A percentile compares a stretch with the other conserved stretches of the same genome.
These are phyloP conservation scores for Kwoniella dejecticola DNA, from an alignment of 768 basidiomycete species.

Conservation along the genomic window DNA sequence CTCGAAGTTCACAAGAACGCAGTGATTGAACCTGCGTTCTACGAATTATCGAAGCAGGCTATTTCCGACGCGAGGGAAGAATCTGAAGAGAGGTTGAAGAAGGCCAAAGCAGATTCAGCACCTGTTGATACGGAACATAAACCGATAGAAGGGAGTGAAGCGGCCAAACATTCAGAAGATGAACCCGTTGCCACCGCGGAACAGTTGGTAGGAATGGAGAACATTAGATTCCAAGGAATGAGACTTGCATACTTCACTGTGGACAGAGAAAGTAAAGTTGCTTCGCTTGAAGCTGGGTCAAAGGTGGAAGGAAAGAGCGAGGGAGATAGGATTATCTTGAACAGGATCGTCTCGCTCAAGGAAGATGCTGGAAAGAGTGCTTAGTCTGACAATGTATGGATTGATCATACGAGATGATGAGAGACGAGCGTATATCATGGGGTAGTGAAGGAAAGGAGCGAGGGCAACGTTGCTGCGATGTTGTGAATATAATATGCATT, in stretches of 20 bases:
- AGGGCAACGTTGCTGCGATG: no score
- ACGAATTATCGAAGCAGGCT: slow-evolving; percentile 71
- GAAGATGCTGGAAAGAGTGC: slow-evolving; percentile 81
- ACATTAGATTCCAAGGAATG: slow-evolving; percentile 93
- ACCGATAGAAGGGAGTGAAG: slow-evolving; percentile 28
- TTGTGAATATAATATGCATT: no score
- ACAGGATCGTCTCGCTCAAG: slow-evolving; percentile 90
- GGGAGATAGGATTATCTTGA: slow-evolving; percentile 81
- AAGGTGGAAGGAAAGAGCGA: slow-evolving; percentile 60
- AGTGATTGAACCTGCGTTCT: slow-evolving; percentile 86
- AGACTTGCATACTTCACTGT: slow-evolving; percentile 93
- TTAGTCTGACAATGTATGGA: no score
- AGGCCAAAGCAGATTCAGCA: slow-evolving; percentile 60
- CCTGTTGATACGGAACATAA: not conserved
- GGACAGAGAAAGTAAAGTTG: slow-evolving; percentile 78
- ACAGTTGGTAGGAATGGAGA: slow-evolving; percentile 85
- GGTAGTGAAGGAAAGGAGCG: no score
- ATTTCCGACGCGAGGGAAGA: slow-evolving; percentile 67
- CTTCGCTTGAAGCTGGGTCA: slow-evolving; percentile 62
- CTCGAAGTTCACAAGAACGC: slow-evolving; percentile 78
- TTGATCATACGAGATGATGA: not conserved
- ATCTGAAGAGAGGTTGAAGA: slow-evolving; percentile 60
- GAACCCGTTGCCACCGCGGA: slow-evolving; percentile 74
- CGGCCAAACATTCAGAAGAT: slow-evolving; percentile 34
- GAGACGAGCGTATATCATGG: no score